A percentile compares a stretch with the other conserved stretches of the same genome.
Evolutionary conservation across 345 rosid genomes (phyloP).

Genomic region (Limnanthes douglasii): DNA sequence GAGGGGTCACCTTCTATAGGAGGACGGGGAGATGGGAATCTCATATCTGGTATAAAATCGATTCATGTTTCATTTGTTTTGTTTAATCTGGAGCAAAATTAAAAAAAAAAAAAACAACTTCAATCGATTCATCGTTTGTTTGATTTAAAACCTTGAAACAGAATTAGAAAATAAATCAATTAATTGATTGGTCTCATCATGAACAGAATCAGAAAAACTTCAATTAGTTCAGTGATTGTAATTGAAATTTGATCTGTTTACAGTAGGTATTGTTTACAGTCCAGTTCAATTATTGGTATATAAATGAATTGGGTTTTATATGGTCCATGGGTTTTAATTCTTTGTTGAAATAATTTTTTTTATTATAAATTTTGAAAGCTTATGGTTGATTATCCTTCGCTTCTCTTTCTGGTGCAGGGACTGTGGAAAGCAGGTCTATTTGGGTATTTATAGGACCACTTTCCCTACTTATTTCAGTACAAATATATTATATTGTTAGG

Average conservation of each 20-base stretch:
- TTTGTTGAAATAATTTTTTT: background rate
- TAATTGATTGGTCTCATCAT: too few relatives aligned
- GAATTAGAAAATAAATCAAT: too few relatives aligned
- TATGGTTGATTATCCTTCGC: background rate
- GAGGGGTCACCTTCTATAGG: slow-evolving; percentile 92
- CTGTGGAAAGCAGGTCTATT: slow-evolving; percentile 91
- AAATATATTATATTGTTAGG: too few relatives aligned
- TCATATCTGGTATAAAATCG: slow-evolving; percentile 55
- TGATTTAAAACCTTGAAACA: background rate
- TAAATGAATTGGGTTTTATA: background rate
- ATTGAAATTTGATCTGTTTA: background rate
- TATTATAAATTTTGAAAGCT: too few relatives aligned
- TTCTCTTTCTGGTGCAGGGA: slow-evolving; percentile 42
- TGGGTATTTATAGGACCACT: slow-evolving; percentile 33
- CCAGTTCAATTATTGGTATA: background rate
- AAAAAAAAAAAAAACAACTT: too few relatives aligned
- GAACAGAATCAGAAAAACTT: too few relatives aligned
- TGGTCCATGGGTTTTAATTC: slow-evolving; percentile 5
- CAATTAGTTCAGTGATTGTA: background rate
- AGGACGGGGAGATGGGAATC: slow-evolving; percentile 98
- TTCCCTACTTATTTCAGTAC: background rate
- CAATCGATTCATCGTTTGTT: too few relatives aligned
- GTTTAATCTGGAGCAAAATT: background rate
- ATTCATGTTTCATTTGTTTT: background rate
- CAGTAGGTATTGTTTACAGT: background rate